Evolutionary conservation across 768 basidiomycete genomes (phyloP).

Genomic region (Tricholomella constricta): DNA sequence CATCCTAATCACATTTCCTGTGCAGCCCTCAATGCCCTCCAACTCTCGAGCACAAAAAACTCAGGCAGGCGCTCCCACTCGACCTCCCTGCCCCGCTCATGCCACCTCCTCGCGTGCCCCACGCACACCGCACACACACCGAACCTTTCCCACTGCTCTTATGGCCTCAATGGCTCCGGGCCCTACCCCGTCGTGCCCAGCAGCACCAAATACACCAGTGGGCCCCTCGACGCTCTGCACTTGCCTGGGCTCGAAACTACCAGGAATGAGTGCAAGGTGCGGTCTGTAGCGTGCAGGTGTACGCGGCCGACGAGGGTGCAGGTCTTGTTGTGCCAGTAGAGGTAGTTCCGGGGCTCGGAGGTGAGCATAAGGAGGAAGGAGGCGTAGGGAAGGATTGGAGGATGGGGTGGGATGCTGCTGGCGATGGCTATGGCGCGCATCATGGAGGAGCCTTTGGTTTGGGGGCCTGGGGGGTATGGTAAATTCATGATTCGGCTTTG

Average conservation of each 20-base stretch:
- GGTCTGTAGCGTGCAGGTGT: slow-evolving; percentile 42
- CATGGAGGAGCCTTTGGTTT: slow-evolving; percentile 38
- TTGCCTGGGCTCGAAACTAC: slow-evolving; percentile 29
- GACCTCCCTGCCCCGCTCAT: slow-evolving; percentile 35
- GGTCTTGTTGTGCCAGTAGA: slow-evolving; percentile 42
- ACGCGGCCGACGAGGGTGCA: slow-evolving; percentile 43
- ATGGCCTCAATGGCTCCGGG: slow-evolving; percentile 37
- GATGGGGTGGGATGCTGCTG: slow-evolving; percentile 38
- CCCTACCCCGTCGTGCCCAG: slow-evolving; percentile 32
- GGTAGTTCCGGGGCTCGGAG: slow-evolving; percentile 32
- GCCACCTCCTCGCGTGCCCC: slow-evolving; percentile 29
- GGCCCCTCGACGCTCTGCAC: slow-evolving; percentile 37
- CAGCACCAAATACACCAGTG: slow-evolving; percentile 46
- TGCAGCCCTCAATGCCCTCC: slow-evolving; percentile 34
- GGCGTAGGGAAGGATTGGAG: slow-evolving; percentile 46
- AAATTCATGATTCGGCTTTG: slow-evolving; percentile 1
- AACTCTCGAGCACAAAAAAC: slow-evolving; percentile 38
- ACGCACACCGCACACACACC: slow-evolving; percentile 38
- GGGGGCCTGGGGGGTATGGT: neutral
- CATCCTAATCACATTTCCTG: slow-evolving; percentile 21
- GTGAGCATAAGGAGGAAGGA: slow-evolving; percentile 52
- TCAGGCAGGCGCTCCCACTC: slow-evolving; percentile 43
- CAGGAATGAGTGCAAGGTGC: slow-evolving; percentile 43
- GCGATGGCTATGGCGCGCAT: slow-evolving; percentile 49
- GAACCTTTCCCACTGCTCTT: slow-evolving; percentile 36